Conservation (phyloP, 805 yeast genomes). For the Ogataea nakhonphanomensis region DNA sequence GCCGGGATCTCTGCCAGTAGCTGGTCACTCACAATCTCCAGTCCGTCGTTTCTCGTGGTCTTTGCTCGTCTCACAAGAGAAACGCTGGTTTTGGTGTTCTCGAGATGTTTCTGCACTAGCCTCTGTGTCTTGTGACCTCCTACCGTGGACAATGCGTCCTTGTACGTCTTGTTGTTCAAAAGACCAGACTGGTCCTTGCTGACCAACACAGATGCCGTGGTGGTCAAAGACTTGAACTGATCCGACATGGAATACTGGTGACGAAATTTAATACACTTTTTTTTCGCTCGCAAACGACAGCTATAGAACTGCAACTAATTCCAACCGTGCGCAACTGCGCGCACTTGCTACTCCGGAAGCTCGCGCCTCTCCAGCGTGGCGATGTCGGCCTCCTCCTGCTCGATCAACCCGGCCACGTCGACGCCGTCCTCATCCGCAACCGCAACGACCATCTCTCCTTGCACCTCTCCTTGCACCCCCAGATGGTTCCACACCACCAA, state of each 20-base stretch:
- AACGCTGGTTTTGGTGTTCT: constrained; percentile 10
- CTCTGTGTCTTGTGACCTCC: constrained; percentile 32
- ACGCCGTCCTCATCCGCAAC: constrained; percentile 10
- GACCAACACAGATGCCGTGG: constrained; percentile 54
- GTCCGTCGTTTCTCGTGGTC: constrained; percentile 34
- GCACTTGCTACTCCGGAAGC: neutral
- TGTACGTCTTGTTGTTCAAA: constrained; percentile 33
- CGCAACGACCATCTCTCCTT: constrained; percentile 12
- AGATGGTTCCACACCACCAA: constrained; percentile 17
- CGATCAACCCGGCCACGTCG: constrained; percentile 38
- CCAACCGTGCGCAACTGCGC: neutral
- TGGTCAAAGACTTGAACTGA: constrained; percentile 47
- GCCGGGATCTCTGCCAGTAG: constrained; percentile 52
- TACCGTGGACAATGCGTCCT: constrained; percentile 36
- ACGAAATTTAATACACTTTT: neutral
- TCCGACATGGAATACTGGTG: constrained; percentile 21
- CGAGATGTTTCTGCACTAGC: constrained; percentile 22
- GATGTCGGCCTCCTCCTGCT: constrained; percentile 45
- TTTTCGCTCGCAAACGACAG: neutral
- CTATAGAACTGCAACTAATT: too few relatives aligned
- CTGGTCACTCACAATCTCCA: constrained; percentile 59
- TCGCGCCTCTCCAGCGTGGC: constrained; percentile 39
- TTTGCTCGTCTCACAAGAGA: constrained; percentile 16
- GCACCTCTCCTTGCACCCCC: constrained; percentile 10
- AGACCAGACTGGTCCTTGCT: constrained; percentile 25